A percentile compares a stretch with the other conserved stretches of the same genome.
Evolutionary conservation across 2,329 filamentous ascomycete genomes (phyloP).

Genomic region (Trichoderma hamatum): DNA sequence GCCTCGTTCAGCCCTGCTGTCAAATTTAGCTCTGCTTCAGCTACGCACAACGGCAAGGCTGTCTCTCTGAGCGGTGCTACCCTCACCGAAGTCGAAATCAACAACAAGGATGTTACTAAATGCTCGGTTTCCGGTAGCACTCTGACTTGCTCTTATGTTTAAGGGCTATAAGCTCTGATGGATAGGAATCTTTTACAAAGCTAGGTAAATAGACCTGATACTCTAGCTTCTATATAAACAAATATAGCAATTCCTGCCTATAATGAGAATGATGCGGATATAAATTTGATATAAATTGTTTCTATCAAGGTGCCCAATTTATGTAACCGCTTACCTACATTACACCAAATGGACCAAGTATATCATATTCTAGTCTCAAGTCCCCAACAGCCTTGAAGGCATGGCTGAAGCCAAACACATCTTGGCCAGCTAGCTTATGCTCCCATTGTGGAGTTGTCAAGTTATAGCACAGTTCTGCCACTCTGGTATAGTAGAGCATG

Average conservation of each 20-base stretch:
- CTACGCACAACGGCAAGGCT: not conserved
- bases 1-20: slow-evolving; percentile 20
- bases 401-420: not conserved
- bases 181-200: too few relatives aligned
- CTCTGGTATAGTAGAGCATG: not conserved
- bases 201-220: not conserved
- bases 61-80: slow-evolving; percentile 13
- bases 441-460: not conserved
- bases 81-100: slow-evolving; percentile 11
- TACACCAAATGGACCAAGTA: not conserved
- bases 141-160: slow-evolving; percentile 16
- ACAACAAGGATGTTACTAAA: slow-evolving; percentile 14
- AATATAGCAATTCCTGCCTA: not conserved
- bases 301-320: too few relatives aligned
- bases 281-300: not conserved
- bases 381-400: not conserved
- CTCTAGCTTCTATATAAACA: not conserved
- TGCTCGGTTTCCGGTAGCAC: slow-evolving; percentile 20
- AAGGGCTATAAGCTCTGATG: not conserved
- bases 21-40: slow-evolving; percentile 12
- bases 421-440: not conserved
- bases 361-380: not conserved
- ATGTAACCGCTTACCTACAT: not conserved
- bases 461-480: not conserved
- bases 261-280: not conserved